Evolutionary conservation across 2,329 filamentous ascomycete genomes (phyloP).

Genomic region (Aspergillus calidoustus): DNA sequence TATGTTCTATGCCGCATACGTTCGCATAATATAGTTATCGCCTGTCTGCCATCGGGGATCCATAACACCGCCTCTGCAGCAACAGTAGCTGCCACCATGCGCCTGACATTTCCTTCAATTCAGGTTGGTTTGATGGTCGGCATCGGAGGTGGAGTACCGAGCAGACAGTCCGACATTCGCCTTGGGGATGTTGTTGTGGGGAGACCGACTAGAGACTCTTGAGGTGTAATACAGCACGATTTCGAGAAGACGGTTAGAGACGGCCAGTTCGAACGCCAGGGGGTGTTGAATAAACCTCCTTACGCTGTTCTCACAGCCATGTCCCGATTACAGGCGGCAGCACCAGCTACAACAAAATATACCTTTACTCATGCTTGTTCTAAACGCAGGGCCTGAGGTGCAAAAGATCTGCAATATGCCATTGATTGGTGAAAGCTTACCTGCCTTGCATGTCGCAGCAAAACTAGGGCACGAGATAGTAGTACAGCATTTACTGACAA

Average conservation of each 20-base stretch:
- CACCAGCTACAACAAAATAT: not conserved
- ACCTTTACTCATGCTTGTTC: slow-evolving; percentile 22
- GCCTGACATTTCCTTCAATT: not conserved
- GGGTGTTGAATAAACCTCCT: slow-evolving; percentile 18
- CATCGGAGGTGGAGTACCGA: slow-evolving; percentile 19
- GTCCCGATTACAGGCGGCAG: slow-evolving; percentile 13
- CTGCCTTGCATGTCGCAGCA: slow-evolving; percentile 26
- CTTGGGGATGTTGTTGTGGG: slow-evolving; percentile 11
- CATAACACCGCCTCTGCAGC: slow-evolving; percentile 15
- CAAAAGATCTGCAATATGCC: slow-evolving; percentile 23
- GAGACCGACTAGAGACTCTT: slow-evolving; percentile 1
- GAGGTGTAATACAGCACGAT: slow-evolving; percentile 28
- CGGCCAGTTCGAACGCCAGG: slow-evolving; percentile 16
- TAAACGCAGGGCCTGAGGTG: not conserved
- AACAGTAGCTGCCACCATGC: not conserved
- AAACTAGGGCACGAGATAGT: slow-evolving; percentile 20
- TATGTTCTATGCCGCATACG: slow-evolving; percentile 9
- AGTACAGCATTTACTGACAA: not conserved
- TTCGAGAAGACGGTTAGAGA: slow-evolving; percentile 17
- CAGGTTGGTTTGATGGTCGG: slow-evolving; percentile 17
- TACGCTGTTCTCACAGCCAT: slow-evolving; percentile 12
- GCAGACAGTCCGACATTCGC: slow-evolving; percentile 12
- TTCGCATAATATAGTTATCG: slow-evolving; percentile 13
- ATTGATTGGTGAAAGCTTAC: slow-evolving; percentile 22
- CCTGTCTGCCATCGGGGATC: slow-evolving; percentile 6